Percentiles rank a stretch among this genome's conserved stretches.
Conservation (phyloP, 176 grass and related monocot species). For the Triticum dicoccoides region DNA sequence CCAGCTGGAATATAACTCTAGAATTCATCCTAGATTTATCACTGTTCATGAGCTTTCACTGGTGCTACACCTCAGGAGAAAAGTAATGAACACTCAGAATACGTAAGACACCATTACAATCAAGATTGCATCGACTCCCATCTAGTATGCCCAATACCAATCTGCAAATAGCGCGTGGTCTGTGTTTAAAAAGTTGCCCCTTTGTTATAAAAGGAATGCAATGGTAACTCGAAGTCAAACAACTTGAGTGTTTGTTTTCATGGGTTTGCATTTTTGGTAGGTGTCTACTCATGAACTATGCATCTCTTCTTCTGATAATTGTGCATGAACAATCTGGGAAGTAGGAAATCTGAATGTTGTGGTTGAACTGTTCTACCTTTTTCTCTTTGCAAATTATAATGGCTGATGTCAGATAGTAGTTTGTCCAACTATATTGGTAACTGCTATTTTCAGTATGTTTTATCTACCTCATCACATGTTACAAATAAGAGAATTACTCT, state of each 20-base stretch:
- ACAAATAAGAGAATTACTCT: neutral
- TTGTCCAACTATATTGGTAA: neutral
- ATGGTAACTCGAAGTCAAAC: neutral
- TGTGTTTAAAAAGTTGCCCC: neutral
- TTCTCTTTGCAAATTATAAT: constrained; percentile 4
- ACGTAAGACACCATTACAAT: neutral
- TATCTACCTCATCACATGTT: neutral
- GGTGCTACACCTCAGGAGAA: neutral
- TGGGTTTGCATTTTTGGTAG: neutral
- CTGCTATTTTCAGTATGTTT: neutral
- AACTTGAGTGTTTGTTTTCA: neutral
- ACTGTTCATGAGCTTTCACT: neutral
- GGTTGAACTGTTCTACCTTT: neutral
- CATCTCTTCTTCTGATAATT: neutral
- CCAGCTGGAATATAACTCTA: neutral
- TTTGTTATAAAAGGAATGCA: neutral
- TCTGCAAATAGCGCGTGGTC: neutral
- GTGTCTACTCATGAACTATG: neutral
- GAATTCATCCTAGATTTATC: neutral
- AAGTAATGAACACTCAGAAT: neutral
- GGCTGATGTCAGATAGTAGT: neutral
- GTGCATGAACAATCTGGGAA: neutral
- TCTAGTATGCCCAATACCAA: neutral
- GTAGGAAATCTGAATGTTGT: neutral
- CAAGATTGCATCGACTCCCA: neutral